These are phyloP conservation scores for Didymella sp. DNA, from an alignment of 2,329 filamentous ascomycete species.

Conservation along the genomic window DNA sequence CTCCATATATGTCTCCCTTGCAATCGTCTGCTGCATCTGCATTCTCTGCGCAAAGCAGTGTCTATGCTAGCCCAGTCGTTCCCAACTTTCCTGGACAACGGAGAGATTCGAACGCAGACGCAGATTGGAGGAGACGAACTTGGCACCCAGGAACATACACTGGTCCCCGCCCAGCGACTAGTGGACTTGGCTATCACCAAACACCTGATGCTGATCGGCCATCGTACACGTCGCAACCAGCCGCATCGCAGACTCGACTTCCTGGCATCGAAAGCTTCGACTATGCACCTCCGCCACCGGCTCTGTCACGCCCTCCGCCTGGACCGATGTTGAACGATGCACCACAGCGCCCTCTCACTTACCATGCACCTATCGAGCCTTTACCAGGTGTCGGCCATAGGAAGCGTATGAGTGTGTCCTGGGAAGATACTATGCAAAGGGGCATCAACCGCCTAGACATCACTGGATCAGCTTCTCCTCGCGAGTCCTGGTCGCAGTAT, in stretches of 20 bases:
- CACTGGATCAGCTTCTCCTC: constrained; percentile 52
- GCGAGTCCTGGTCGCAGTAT: constrained; percentile 46
- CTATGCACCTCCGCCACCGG: constrained; percentile 69
- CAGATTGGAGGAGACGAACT: constrained; percentile 81
- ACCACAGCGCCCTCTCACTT: constrained; percentile 52
- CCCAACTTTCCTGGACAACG: constrained; percentile 68
- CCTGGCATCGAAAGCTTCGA: constrained; percentile 95
- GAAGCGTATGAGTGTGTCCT: constrained; percentile 55
- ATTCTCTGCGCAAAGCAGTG: constrained; percentile 65
- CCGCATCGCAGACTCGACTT: constrained; percentile 69
- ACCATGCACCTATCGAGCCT: constrained; percentile 45
- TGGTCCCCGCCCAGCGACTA: constrained; percentile 68
- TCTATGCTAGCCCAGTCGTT: constrained; percentile 71
- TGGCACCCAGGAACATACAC: constrained; percentile 84
- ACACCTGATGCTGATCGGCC: constrained; percentile 69
- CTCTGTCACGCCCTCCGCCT: constrained; percentile 67
- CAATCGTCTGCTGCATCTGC: constrained; percentile 62
- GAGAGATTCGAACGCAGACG: constrained; percentile 74
- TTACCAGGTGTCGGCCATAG: constrained; percentile 35
- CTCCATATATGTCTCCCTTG: constrained; percentile 62
- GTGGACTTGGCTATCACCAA: constrained; percentile 76
- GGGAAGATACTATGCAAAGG: constrained; percentile 71
- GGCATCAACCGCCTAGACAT: constrained; percentile 73
- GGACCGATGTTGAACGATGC: constrained; percentile 81
- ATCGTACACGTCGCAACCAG: constrained; percentile 60